Percentiles rank a stretch among this genome's conserved stretches.
Evolutionary conservation across 2,329 filamentous ascomycete genomes (phyloP).

Genomic region (Cercospora beticola): DNA sequence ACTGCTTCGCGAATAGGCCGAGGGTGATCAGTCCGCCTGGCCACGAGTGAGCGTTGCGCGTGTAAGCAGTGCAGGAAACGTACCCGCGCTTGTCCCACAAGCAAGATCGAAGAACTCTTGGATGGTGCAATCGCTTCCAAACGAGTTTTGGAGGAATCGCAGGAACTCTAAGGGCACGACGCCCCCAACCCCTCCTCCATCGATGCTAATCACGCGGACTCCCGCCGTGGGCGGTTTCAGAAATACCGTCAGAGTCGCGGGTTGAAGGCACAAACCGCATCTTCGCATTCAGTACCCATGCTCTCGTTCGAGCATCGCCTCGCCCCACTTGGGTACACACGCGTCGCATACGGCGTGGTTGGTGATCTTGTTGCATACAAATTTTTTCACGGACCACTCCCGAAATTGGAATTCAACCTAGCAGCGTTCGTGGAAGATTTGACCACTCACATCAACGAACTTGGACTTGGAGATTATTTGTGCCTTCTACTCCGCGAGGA

Average conservation of each 20-base stretch:
- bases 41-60: not conserved
- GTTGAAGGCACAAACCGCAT: not conserved
- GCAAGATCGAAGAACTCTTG: not conserved
- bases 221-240: not conserved
- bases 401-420: not conserved
- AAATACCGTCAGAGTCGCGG: not conserved
- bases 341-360: not conserved
- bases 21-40: not conserved
- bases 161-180: not conserved
- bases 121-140: not conserved
- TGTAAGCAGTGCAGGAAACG: not conserved
- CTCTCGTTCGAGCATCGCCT: not conserved
- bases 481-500: not conserved
- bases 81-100: not conserved
- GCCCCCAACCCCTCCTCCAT: not conserved
- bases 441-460: not conserved
- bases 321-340: not conserved
- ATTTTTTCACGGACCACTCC: not conserved
- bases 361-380: not conserved
- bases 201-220: not conserved
- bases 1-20: not conserved
- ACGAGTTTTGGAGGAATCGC: not conserved
- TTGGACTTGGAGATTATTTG: not conserved
- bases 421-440: not conserved
- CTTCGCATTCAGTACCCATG: not conserved